Base-by-base conservation (phyloP, 2,329 filamentous ascomycete species). In the Fusarium pseudograminearum region DNA sequence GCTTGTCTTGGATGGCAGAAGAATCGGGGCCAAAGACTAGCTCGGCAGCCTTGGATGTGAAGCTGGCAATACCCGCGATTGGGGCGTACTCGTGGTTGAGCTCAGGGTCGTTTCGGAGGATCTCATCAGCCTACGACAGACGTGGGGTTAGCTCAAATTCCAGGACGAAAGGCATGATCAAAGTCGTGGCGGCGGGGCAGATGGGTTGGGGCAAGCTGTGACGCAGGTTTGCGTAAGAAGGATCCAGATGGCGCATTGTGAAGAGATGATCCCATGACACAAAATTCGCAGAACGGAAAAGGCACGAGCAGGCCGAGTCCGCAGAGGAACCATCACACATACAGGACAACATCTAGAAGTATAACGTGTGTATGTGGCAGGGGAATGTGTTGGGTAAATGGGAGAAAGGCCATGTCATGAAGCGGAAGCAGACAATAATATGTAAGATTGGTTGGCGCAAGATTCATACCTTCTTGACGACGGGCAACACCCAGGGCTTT, bases 71-170 rank as follows among this genome's bases (percentile, higher is more conserved):
- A 77, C 96, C 96, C 68, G 94, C 92, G 79, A 99, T 99, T 63
- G 96, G 95, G 64, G 97, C 93, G 83, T 99, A 99, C 87, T 99
- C 96, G 85, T 99, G 95, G 84, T 99, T 97, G 75, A 97, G 86
- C 64, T 93, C 88, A 78, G 95, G 94, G 82, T 98, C 94, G 78
- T 91, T 91, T 80, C 90, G 92, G 73, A 98, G 88, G 76, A 93
- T 89, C 72, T 96, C 91, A 80, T 98, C 94, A 74, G 96, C 96
- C 95, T 98, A 78, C 68, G 71, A 71, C 53, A 61, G 55, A 72
- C 50, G 62, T 56, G 61, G 65, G 63, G 71, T 77, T 61, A 76
- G 71, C 58, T 55, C 51, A 53, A 61, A 53, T 60, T 70, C 52
- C 58, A 50, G 56, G 54, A 66, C 42, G 50, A 41, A 57, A 51